A percentile compares a stretch with the other conserved stretches of the same genome.
phyloP scores from a whole-genome alignment of 257 asterid genomes.

The Nicotiana otophora region DNA sequence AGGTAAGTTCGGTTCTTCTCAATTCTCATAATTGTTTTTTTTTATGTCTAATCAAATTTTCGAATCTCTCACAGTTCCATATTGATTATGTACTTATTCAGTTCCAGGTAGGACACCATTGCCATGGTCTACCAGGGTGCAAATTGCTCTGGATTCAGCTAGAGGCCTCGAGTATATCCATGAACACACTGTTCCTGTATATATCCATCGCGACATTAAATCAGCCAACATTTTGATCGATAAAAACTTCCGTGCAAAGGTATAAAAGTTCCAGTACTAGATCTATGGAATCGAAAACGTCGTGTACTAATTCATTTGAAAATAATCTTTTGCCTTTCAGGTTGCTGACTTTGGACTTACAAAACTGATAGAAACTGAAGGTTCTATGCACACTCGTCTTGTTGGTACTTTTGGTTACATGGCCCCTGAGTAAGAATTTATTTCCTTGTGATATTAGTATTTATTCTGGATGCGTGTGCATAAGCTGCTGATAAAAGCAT shows the following conservation, averaged over 20 bases:
- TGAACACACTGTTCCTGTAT: slow-evolving; percentile 84
- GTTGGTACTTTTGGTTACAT: slow-evolving; percentile 89
- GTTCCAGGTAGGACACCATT: slow-evolving; percentile 43
- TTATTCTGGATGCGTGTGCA: neutral
- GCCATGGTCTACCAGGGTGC: slow-evolving; percentile 69
- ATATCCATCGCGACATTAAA: slow-evolving; percentile 82
- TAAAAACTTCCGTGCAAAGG: slow-evolving; percentile 75
- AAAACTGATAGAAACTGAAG: slow-evolving; percentile 69
- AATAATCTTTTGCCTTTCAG: slow-evolving; percentile 23
- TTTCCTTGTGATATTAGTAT: neutral
- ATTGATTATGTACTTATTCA: neutral
- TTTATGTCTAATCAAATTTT: neutral
- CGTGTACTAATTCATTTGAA: neutral
- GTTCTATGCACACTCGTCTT: slow-evolving; percentile 71
- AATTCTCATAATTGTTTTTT: no score
- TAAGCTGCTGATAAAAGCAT: no score
- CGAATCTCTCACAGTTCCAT: neutral
- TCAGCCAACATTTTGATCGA: slow-evolving; percentile 78
- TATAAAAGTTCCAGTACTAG: neutral
- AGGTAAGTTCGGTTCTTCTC: slow-evolving; percentile 31
- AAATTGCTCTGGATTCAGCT: slow-evolving; percentile 87
- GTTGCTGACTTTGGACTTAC: slow-evolving; percentile 92
- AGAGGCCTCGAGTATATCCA: slow-evolving; percentile 96
- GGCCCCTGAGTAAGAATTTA: slow-evolving; percentile 68
- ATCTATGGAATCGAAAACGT: neutral